Percentiles rank a stretch among this genome's conserved stretches.
These are phyloP conservation scores for Lipomyces oligophaga DNA, from an alignment of 805 yeast genomes.

Conservation along the genomic window DNA sequence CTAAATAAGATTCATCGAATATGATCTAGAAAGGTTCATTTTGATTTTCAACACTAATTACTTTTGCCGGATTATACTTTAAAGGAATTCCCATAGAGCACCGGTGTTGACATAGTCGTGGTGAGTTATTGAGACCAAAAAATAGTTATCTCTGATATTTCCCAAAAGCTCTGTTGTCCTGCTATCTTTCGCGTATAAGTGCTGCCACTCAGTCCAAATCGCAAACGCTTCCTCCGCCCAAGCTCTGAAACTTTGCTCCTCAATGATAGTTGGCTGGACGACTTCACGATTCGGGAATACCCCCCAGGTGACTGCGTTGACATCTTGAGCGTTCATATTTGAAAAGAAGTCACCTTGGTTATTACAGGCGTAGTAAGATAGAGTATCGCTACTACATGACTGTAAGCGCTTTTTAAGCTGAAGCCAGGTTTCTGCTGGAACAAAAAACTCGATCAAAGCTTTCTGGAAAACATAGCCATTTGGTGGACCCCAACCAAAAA, in stretches of 20 bases:
- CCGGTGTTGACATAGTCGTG: slow-evolving; percentile 73
- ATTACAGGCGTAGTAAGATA: slow-evolving; percentile 76
- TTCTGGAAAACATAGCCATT: slow-evolving; percentile 89
- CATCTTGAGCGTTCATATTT: slow-evolving; percentile 48
- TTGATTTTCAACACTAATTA: no score
- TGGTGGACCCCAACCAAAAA: slow-evolving; percentile 97
- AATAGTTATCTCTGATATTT: slow-evolving; percentile 57
- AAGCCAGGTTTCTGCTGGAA: slow-evolving; percentile 71
- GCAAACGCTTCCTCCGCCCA: slow-evolving; percentile 95
- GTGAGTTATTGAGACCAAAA: slow-evolving; percentile 78
- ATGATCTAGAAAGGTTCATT: no score
- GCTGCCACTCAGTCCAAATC: slow-evolving; percentile 90
- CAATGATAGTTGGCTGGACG: slow-evolving; percentile 87
- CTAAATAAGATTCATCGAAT: no score
- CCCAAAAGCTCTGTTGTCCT: slow-evolving; percentile 60
- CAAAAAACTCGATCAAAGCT: slow-evolving; percentile 85
- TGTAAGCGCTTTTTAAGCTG: slow-evolving; percentile 52
- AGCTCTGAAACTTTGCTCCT: slow-evolving; percentile 86
- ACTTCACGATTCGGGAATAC: slow-evolving; percentile 88
- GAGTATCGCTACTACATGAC: slow-evolving; percentile 39
- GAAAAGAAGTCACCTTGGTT: slow-evolving; percentile 54
- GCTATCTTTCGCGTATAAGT: slow-evolving; percentile 57
- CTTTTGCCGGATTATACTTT: no score
- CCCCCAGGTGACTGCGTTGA: slow-evolving; percentile 90
- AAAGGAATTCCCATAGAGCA: slow-evolving; percentile 70